phyloP scores from a whole-genome alignment of 345 rosid species.

The Dipteronia sinensis region DNA sequence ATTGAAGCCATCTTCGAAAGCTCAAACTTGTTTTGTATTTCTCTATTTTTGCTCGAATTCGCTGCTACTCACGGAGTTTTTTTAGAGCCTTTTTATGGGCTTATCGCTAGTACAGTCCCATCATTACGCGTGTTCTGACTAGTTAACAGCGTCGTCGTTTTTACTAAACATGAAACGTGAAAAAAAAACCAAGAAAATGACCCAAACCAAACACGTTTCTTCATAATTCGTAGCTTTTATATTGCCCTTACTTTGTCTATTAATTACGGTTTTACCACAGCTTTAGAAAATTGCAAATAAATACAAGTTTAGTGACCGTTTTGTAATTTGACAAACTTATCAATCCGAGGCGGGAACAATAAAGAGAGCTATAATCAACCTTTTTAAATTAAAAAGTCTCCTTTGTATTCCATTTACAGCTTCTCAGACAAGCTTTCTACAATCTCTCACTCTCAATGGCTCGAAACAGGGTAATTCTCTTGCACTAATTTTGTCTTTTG shows the following conservation, averaged over 20 bases:
- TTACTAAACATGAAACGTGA: neutral
- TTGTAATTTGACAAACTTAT: slow-evolving; percentile 3
- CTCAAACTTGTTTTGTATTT: neutral
- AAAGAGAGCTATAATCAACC: neutral
- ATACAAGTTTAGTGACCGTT: neutral
- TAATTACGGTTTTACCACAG: neutral
- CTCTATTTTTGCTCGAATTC: neutral
- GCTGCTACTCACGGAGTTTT: no score
- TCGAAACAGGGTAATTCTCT: slow-evolving; percentile 58
- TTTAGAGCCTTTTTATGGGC: neutral
- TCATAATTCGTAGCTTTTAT: neutral
- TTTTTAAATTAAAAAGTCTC: neutral
- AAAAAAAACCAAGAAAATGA: neutral
- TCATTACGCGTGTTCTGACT: neutral
- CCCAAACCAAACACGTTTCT: neutral
- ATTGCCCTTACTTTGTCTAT: neutral
- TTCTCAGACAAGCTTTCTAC: slow-evolving; percentile 32
- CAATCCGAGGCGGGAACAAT: slow-evolving; percentile 31
- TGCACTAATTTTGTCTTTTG: neutral
- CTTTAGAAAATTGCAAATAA: neutral
- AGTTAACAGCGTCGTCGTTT: neutral
- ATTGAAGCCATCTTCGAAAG: slow-evolving; percentile 52
- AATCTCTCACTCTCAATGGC: slow-evolving; percentile 48
- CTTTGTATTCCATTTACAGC: slow-evolving; percentile 18
- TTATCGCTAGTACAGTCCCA: neutral